These are phyloP conservation scores for Physaria fendleri DNA, from an alignment of 345 rosid genomes.

Conservation along the genomic window DNA sequence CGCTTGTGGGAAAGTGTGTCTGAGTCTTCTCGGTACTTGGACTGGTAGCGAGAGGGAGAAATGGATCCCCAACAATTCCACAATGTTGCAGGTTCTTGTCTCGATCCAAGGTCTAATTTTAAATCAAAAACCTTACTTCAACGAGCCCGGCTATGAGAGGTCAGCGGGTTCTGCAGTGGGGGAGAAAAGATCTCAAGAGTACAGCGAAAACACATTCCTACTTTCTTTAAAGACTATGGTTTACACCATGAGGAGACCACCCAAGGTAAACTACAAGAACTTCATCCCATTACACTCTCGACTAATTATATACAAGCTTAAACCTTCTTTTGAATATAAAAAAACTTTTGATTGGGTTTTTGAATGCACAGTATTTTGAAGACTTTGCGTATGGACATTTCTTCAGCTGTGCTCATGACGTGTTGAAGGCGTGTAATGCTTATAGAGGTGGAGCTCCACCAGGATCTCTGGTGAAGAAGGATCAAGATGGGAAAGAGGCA, in stretches of 20 bases:
- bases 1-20: constrained; percentile 71
- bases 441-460: constrained; percentile 68
- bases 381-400: constrained; percentile 73
- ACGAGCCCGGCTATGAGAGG: constrained; percentile 72
- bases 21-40: constrained; percentile 96
- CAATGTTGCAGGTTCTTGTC: constrained; percentile 83
- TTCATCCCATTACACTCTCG: neutral
- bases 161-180: constrained; percentile 38
- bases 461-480: constrained; percentile 51
- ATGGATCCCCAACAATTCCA: constrained; percentile 77
- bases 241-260: constrained; percentile 68
- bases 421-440: constrained; percentile 67
- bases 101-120: constrained; percentile 90
- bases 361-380: constrained; percentile 59
- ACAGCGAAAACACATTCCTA: constrained; percentile 61
- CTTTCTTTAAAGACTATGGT: constrained; percentile 68
- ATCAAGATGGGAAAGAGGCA: constrained; percentile 43
- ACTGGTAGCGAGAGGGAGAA: constrained; percentile 61
- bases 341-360: constrained; percentile 5
- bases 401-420: constrained; percentile 48
- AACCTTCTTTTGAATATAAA: neutral
- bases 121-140: constrained; percentile 75
- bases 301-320: neutral
- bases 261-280: constrained; percentile 47
- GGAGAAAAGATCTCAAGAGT: constrained; percentile 38